Percentiles rank a stretch among this genome's conserved stretches.
These are phyloP conservation scores for Sporothrix inflata DNA, from an alignment of 2,329 filamentous ascomycete species.

Conservation along the genomic window DNA sequence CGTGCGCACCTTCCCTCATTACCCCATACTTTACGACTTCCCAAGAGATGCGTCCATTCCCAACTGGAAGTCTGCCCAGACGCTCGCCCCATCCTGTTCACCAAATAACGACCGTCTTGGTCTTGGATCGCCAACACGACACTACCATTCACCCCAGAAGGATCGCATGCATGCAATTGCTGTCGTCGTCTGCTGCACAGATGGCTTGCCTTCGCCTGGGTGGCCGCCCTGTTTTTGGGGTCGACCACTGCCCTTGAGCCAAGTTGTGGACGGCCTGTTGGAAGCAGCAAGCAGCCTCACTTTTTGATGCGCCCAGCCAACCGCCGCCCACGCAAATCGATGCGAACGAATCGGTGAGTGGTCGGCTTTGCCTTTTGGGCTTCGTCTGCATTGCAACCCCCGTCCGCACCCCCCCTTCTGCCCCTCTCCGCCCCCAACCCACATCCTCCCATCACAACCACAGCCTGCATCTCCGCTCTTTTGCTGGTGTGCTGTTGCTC, in stretches of 20 bases:
- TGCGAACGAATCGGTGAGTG: constrained; percentile 8
- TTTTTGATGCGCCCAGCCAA: constrained; percentile 5
- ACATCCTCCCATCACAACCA: neutral
- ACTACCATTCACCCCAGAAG: neutral
- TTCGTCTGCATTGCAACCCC: constrained; percentile 13
- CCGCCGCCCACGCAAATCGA: no score
- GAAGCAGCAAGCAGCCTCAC: constrained; percentile 17
- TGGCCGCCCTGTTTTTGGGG: constrained; percentile 17
- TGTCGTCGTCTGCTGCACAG: neutral
- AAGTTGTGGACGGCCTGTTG: neutral
- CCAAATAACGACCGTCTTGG: neutral
- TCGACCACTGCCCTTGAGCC: neutral
- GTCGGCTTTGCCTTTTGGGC: neutral
- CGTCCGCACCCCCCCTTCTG: neutral
- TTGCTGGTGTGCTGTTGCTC: neutral
- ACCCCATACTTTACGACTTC: neutral
- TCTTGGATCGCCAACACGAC: neutral
- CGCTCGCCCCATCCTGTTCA: neutral
- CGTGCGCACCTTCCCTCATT: neutral
- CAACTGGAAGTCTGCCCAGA: neutral
- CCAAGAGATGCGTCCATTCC: neutral
- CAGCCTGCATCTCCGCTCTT: neutral
- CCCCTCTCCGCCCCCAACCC: constrained; percentile 8
- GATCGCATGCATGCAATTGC: constrained; percentile 4
- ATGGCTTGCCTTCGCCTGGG: constrained; percentile 6